These are phyloP conservation scores for Neocallimastix lanati DNA, from an alignment of 192 early-diverging fungal species.

Conservation along the genomic window DNA sequence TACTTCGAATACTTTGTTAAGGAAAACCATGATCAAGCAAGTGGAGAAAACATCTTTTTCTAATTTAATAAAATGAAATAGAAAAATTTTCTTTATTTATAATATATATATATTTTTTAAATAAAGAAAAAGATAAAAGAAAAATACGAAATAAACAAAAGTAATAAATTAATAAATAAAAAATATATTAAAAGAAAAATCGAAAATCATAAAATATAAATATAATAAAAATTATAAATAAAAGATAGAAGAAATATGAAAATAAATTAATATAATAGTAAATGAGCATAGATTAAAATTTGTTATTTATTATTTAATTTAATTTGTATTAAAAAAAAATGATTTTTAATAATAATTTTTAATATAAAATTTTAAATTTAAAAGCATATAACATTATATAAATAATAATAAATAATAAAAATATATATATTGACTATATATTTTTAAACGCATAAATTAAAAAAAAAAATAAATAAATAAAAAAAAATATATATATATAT, in stretches of 20 bases:
- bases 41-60: background rate
- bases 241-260: background rate
- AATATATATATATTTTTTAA: background rate
- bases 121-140: background rate
- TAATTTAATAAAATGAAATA: background rate
- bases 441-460: too few relatives aligned
- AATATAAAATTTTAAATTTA: too few relatives aligned
- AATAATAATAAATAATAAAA: too few relatives aligned
- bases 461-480: too few relatives aligned
- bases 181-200: background rate
- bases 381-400: too few relatives aligned
- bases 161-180: background rate
- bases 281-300: background rate
- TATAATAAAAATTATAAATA: background rate
- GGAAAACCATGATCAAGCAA: constrained; percentile 19
- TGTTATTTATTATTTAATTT: background rate
- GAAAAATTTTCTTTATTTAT: background rate
- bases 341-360: too few relatives aligned
- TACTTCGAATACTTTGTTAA: constrained; percentile 96
- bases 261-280: background rate
- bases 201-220: background rate
- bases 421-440: too few relatives aligned
- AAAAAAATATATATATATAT: too few relatives aligned
- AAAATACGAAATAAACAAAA: background rate
- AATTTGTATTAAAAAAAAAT: background rate